Evolutionary conservation across 2,329 filamentous ascomycete genomes (phyloP), one percentile per base, ranked within the genome.

Genomic region (Aspergillus versicolor): DNA sequence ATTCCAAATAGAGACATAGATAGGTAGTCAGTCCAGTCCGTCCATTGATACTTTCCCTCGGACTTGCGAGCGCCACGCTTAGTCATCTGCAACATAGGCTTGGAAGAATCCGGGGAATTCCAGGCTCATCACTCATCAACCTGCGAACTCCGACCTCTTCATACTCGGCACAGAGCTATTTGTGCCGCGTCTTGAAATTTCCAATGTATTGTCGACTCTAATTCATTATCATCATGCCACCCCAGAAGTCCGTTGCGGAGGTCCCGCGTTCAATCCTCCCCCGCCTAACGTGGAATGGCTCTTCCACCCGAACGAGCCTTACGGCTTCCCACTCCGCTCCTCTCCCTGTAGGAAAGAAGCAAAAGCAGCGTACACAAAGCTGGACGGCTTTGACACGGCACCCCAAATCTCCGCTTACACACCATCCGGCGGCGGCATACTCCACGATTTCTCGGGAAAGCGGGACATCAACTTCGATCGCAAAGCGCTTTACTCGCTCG

Each of bases 201-300:
- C 24, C n/a, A 30, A 24, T 40, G n/a, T 22, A 32, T 43, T 17
- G 13, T 43, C 12, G 15, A n/a, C 22, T 41, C 27, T 52, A 19
- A 46, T n/a, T 30, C 38, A 46, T 45, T 43, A 41, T 52, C 45
- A 63, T 22, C 21, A 79, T 79, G 77, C 71, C 75, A 42, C 70
- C 72, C 48, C 69, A 72, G 54, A 77, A 77, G 61, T 67, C 72
- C 8, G 70, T 78, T 61, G 68, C 68, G 22, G 75, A 77, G 59
- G 67, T 77, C n/a, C 75, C 77, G 44, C 75, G 76, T 44, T 75
- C 72, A 54, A 66, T 78, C 32, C 68, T 77, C 43, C 73, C 75
- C 55, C 74, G 75, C 46, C 65, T 78, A 59, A 75, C 71, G 17
- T 77, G 75, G 74, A 75, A 73, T 58, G 69, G 71, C 46, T 67